Base-by-base conservation (phyloP, 169 alveolate genomes). In the Plasmodium coatneyi region DNA sequence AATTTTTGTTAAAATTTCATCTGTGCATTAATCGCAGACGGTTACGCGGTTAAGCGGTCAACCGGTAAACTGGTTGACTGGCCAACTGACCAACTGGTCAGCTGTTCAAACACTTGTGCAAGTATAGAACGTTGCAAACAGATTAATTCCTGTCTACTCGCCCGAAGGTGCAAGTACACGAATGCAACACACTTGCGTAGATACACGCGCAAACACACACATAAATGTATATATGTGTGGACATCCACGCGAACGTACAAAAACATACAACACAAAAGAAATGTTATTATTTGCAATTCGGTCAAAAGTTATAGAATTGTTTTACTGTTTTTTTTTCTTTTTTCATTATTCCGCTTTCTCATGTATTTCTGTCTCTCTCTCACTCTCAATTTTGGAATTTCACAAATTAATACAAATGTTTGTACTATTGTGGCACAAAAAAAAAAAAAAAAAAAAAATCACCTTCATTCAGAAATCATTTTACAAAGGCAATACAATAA, bases 371-470 rank as follows among this genome's bases (percentile, higher is more conserved):
- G 5, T 5, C 72, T 82, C 60, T 80, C 72, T 82, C 71, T 56
- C 72, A 56, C 91, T 66, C 80, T 82, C 80, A 32, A 60, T 82
- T 56, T 82, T 34, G 39, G 46, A 16, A 80, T 80, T 80, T 49
- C 25, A 80, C 60, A 79, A 79, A 43, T 41, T 49, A 34, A 80
- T 25, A 49, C 56, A 28, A 80, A 80, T 46, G 32, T 25, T 80
- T 25, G 25, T 49, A 34, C 78, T 49, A 49, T 10, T 80, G 36
- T 74, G 60, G n/a, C n/a, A n/a, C n/a, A n/a, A n/a, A n/a, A 34
- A 12, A 54, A 80, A 46, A 54, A 80, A 80, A 80, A 80, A 80
- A 43, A 43, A 80, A 54, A 80, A 80, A 34, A n/a, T 12, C 46
- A 34, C 9, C 46, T 76, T 76, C n/a, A 25, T 32, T 76, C 14